Evolutionary conservation across 208 protist species (phyloP).

Genomic region (Trypanosomatidae sp.): DNA sequence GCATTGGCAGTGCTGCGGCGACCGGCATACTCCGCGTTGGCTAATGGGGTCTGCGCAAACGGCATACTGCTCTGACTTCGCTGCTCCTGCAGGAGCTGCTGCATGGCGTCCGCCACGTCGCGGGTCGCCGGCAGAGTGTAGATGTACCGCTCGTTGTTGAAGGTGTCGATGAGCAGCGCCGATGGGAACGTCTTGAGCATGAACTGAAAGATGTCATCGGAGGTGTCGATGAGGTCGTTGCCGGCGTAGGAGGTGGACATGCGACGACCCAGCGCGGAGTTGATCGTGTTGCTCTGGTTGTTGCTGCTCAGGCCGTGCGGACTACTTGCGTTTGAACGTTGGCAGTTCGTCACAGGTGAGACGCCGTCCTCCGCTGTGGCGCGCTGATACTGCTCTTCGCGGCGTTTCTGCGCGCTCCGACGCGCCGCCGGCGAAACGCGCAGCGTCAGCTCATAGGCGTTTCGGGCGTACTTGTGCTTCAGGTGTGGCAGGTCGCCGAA

Average conservation of each 20-base stretch:
- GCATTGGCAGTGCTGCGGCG: background rate
- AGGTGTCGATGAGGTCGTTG: constrained; percentile 27
- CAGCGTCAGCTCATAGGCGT: constrained; percentile 62
- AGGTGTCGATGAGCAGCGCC: constrained; percentile 39
- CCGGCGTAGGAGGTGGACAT: constrained; percentile 28
- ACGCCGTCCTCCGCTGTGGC: background rate
- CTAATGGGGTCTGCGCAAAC: constrained; percentile 3
- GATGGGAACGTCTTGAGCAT: constrained; percentile 36
- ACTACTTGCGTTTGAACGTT: background rate
- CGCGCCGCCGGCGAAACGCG: constrained; percentile 31
- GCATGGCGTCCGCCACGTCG: constrained; percentile 28
- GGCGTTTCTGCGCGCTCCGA: background rate
- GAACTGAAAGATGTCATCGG: constrained; percentile 32
- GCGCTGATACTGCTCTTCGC: background rate
- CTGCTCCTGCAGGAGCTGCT: constrained; percentile 24
- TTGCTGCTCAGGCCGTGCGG: background rate
- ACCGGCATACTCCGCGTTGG: background rate
- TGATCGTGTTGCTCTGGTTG: background rate
- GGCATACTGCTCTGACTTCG: constrained; percentile 13
- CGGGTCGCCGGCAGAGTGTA: constrained; percentile 37
- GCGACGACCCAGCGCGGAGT: background rate
- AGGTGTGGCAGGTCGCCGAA: constrained; percentile 84
- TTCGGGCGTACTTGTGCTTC: constrained; percentile 83
- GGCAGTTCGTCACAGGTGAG: background rate
- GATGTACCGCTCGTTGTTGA: constrained; percentile 41